Conservation (phyloP, 352 stramenopile genomes). For the Phytophthora lateralis region DNA sequence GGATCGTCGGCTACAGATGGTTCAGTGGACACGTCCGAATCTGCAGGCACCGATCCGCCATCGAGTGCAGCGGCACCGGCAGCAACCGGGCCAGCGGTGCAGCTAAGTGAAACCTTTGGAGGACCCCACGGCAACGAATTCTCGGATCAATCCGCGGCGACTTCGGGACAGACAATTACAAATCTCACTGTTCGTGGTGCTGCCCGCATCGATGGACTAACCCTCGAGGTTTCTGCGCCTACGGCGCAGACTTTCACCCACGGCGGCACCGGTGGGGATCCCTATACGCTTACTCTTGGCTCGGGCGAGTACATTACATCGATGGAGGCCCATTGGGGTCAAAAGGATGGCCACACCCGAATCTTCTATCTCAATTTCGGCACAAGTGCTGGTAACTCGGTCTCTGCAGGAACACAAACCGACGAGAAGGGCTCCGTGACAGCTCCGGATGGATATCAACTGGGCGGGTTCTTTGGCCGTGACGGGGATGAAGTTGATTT, state of each 20-base stretch:
- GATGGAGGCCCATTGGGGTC: constrained; percentile 27
- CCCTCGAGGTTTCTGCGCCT: constrained; percentile 14
- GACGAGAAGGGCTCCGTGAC: constrained; percentile 22
- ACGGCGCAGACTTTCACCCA: constrained; percentile 24
- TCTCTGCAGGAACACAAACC: constrained; percentile 23
- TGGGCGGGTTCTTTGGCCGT: constrained; percentile 30
- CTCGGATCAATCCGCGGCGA: constrained; percentile 16
- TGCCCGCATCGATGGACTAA: constrained; percentile 20
- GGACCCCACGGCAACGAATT: constrained; percentile 19
- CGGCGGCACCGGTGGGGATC: constrained; percentile 21
- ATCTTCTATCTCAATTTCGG: constrained; percentile 26
- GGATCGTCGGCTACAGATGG: not conserved
- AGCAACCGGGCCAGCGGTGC: not conserved
- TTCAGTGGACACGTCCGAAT: not conserved
- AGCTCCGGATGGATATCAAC: constrained; percentile 22
- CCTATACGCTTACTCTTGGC: constrained; percentile 17
- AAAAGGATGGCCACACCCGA: constrained; percentile 26
- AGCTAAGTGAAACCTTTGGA: constrained; percentile 1
- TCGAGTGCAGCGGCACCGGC: not conserved
- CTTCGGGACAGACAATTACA: constrained; percentile 22
- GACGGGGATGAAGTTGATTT: constrained; percentile 33
- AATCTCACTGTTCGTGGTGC: constrained; percentile 25
- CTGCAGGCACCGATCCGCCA: not conserved
- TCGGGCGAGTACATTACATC: constrained; percentile 23
- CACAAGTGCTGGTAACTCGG: constrained; percentile 22